Conservation (phyloP, 805 yeast genomes). For the Schizosaccharomyces japonicus region DNA sequence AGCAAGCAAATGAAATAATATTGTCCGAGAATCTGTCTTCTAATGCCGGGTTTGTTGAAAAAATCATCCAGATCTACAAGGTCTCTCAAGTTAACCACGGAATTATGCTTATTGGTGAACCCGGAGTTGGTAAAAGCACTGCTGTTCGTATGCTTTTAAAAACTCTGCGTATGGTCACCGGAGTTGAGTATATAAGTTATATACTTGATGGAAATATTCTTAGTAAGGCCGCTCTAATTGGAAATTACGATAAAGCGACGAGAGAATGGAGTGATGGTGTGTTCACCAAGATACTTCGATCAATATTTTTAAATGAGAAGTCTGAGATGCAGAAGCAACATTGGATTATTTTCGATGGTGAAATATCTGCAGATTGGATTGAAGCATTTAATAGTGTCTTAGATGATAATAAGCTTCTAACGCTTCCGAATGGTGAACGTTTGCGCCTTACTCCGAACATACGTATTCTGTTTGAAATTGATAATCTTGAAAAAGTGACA, state of each 20-base stretch:
- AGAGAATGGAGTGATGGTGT: constrained; percentile 87
- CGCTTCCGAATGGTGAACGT: constrained; percentile 79
- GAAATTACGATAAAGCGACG: constrained; percentile 47
- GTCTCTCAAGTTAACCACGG: constrained; percentile 50
- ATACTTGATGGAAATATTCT: constrained; percentile 56
- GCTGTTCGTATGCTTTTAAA: constrained; percentile 27
- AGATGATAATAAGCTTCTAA: constrained; percentile 62
- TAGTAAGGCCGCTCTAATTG: constrained; percentile 42
- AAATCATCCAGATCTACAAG: constrained; percentile 36
- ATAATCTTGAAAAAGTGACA: constrained; percentile 40
- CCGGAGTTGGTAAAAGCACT: constrained; percentile 54
- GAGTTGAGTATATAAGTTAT: constrained; percentile 19
- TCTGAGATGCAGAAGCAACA: constrained; percentile 35
- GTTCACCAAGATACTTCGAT: constrained; percentile 42
- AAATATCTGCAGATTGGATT: constrained; percentile 82
- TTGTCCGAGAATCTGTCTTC: too few relatives aligned
- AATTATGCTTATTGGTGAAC: constrained; percentile 49
- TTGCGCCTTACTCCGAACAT: constrained; percentile 40
- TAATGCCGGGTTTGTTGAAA: constrained; percentile 17
- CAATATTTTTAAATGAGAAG: constrained; percentile 26
- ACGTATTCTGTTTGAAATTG: constrained; percentile 54
- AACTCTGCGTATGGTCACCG: constrained; percentile 20
- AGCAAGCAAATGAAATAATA: too few relatives aligned
- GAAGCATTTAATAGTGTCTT: constrained; percentile 74
- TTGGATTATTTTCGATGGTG: constrained; percentile 82